A percentile compares a stretch with the other conserved stretches of the same genome.
Evolutionary conservation across 139 green algal genomes (phyloP).

Genomic region (Chlorella ohadii): DNA sequence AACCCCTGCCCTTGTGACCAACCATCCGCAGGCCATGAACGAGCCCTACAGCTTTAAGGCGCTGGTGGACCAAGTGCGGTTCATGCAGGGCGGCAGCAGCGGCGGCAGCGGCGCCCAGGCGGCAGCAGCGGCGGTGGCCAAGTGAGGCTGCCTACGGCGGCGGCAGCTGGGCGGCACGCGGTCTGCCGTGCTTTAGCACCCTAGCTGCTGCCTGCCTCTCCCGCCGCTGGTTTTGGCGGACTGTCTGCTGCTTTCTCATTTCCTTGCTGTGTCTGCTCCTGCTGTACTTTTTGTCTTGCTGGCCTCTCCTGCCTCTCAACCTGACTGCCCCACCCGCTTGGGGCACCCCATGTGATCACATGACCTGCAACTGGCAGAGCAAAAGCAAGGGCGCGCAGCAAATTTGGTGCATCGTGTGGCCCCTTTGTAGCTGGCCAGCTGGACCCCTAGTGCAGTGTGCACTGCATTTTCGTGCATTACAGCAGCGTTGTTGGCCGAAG

Average conservation of each 20-base stretch:
- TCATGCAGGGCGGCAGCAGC: constrained; percentile 76
- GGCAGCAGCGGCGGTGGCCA: neutral
- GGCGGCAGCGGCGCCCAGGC: neutral
- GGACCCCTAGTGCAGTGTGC: too few species aligned
- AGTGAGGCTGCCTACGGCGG: neutral
- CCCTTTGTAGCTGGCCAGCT: too few species aligned
- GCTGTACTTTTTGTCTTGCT: neutral
- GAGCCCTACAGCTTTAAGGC: constrained; percentile 96
- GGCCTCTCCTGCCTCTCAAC: neutral
- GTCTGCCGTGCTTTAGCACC: neutral
- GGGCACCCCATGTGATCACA: too few species aligned
- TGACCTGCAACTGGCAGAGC: too few species aligned
- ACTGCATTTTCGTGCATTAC: too few species aligned
- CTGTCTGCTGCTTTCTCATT: neutral
- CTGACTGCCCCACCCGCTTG: neutral
- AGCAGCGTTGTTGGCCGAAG: too few species aligned
- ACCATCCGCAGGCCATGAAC: constrained; percentile 76
- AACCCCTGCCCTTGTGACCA: too few species aligned
- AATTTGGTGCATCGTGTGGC: too few species aligned
- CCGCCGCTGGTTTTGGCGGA: too few species aligned
- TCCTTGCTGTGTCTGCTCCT: neutral
- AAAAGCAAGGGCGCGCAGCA: too few species aligned
- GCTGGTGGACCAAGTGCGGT: constrained; percentile 88
- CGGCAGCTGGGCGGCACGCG: neutral
- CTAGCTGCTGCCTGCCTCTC: neutral